Evolutionary conservation across 2,329 filamentous ascomycete species (phyloP).

Genomic region (Arthrinium puccinioides): DNA sequence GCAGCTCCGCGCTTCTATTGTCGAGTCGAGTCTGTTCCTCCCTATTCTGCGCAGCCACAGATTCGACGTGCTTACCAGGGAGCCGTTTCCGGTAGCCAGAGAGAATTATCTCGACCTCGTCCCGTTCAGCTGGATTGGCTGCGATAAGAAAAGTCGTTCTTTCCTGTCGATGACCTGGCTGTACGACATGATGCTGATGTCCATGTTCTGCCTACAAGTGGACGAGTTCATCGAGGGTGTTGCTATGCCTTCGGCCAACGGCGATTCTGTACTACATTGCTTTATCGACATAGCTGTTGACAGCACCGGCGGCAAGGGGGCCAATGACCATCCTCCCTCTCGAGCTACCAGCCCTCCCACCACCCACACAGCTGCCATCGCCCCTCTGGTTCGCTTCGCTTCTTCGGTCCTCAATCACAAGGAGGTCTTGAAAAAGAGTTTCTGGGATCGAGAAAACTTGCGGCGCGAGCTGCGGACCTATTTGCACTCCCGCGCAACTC

Average conservation of each 20-base stretch:
- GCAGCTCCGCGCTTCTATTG: background rate
- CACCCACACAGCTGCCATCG: too few relatives aligned
- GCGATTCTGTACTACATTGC: too few relatives aligned
- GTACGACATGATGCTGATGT: background rate
- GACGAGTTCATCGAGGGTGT: background rate
- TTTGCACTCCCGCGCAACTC: too few relatives aligned
- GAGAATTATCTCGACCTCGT: background rate
- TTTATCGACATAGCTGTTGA: too few relatives aligned
- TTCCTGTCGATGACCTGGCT: background rate
- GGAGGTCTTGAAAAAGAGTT: too few relatives aligned
- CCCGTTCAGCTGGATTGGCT: background rate
- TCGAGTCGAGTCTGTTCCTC: background rate
- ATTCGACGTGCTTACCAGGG: background rate
- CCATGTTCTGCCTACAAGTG: background rate
- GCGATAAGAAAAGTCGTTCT: background rate
- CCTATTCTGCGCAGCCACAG: background rate
- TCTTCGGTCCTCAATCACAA: too few relatives aligned
- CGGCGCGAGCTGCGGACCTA: background rate
- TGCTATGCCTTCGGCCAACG: too few relatives aligned
- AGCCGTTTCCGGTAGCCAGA: background rate
- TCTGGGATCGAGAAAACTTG: background rate
- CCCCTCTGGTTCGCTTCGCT: too few relatives aligned
- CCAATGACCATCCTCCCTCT: too few relatives aligned
- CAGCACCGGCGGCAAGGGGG: too few relatives aligned
- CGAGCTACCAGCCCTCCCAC: too few relatives aligned